Percentiles rank a stretch among this genome's conserved stretches.
phyloP scores from a whole-genome alignment of 768 basidiomycete species.

The Leccinum aurantiacum region DNA sequence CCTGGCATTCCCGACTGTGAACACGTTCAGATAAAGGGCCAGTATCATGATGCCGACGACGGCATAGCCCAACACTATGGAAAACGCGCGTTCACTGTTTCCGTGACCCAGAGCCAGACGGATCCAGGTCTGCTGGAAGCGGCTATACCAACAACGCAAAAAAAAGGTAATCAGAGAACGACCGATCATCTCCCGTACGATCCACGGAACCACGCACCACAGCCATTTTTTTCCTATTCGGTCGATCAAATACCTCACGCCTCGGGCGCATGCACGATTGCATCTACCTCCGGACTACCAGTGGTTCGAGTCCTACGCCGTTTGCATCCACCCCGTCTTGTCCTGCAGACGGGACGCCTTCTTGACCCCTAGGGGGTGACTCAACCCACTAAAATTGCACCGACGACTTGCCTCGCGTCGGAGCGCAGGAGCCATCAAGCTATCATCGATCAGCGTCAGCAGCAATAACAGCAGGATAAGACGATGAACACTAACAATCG shows the following conservation, averaged over 20 bases:
- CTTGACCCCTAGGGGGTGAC: background rate
- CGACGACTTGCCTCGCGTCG: background rate
- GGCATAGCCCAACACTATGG: no score
- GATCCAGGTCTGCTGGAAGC: no score
- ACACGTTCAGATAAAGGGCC: no score
- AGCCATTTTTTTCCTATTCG: background rate
- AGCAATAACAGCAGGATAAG: background rate
- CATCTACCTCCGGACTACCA: background rate
- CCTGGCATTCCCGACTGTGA: no score
- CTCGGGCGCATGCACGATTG: background rate
- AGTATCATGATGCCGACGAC: no score
- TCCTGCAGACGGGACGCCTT: background rate
- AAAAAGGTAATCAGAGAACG: background rate
- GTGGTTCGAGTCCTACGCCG: background rate
- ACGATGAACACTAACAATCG: background rate
- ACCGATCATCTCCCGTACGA: background rate
- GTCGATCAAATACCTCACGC: background rate
- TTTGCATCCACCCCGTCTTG: background rate
- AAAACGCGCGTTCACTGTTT: no score
- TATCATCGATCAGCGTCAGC: background rate
- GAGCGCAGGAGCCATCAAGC: background rate
- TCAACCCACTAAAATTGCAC: background rate
- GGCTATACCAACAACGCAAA: slow-evolving; percentile 4
- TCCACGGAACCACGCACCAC: background rate
- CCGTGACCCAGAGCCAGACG: no score